These are phyloP conservation scores for Suhomyces xylopsoci DNA, from an alignment of 805 yeast species.

Conservation along the genomic window DNA sequence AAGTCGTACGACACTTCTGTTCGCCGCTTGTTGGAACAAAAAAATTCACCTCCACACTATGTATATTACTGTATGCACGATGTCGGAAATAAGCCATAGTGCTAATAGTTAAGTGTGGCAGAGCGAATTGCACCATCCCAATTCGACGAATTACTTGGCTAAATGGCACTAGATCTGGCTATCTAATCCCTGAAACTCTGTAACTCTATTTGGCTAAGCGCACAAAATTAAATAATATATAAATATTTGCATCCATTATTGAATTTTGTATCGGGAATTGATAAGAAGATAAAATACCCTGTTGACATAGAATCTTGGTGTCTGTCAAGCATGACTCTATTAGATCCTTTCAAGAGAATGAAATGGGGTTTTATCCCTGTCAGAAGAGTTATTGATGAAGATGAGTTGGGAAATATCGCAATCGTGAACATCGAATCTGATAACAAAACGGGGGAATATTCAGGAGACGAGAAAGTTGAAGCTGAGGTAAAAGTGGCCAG, in stretches of 20 bases:
- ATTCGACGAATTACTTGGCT: neutral
- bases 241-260: neutral
- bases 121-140: neutral
- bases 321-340: neutral
- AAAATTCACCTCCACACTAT: neutral
- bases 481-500: neutral
- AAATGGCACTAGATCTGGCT: neutral
- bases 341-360: conserved; percentile 8
- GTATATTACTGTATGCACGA: neutral
- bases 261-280: neutral
- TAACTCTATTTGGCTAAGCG: neutral
- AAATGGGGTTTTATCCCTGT: conserved; percentile 38
- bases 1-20: neutral
- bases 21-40: neutral
- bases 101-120: neutral
- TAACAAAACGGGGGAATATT: neutral
- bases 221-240: neutral
- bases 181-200: neutral
- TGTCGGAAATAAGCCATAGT: neutral
- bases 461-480: neutral
- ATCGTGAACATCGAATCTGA: neutral
- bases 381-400: conserved; percentile 34
- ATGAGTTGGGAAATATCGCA: conserved; percentile 5
- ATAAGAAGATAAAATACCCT: neutral
- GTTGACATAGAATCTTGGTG: neutral